Base-by-base conservation (phyloP, 2,329 filamentous ascomycete genomes). In the Penicillium fuscoglaucum region DNA sequence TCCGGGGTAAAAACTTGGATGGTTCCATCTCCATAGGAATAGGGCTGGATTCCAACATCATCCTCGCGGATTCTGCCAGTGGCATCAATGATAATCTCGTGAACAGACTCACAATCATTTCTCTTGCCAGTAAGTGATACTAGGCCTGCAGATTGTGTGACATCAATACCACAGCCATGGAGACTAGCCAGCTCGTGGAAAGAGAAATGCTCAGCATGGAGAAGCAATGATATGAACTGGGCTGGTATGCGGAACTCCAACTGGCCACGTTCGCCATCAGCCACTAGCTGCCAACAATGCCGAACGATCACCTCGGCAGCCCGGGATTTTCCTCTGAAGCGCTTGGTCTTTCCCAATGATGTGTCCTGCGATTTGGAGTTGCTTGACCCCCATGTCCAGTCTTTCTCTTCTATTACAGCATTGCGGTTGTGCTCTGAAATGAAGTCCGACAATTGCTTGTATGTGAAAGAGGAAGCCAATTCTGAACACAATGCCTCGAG, bases 201-300 rank as follows among this genome's bases (percentile, higher is more conserved):
- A 3, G 74, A 76, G 50, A 73, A 74, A 48, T 70, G 57, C 19
- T 70, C 61, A 1, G 74, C 71, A 41, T 67, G 62, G 15, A 72
- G 53, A 12, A 78, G 68, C 24, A 77, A 56, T 7, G 67, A 67
- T 21, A 78, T 60, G 7, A 59, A 59, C 8, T 63, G 59, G 13
- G 65, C 52, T 8, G 69, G 65, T 15, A 78, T 59, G 17, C 61
- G 66, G 7, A 78, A 64, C 52, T 76, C 74, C 43, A 76, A 52
- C 51, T 75, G 74, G 9, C 76, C 76, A 49, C 70, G 55, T 57
- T 77, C 74, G 26, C 66, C 67, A 15, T 55, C 40, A 31, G 75
- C 57, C 4, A 69, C 70, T 24, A 78, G 61, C 33, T 73, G 59
- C 76, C 76, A 78, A 64, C 70, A 75, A 43, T 76, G 69, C 40